A percentile compares a stretch with the other conserved stretches of the same genome.
These are phyloP conservation scores for Mallotus japonicus DNA, from an alignment of 441 rosid genomes.

Conservation along the genomic window DNA sequence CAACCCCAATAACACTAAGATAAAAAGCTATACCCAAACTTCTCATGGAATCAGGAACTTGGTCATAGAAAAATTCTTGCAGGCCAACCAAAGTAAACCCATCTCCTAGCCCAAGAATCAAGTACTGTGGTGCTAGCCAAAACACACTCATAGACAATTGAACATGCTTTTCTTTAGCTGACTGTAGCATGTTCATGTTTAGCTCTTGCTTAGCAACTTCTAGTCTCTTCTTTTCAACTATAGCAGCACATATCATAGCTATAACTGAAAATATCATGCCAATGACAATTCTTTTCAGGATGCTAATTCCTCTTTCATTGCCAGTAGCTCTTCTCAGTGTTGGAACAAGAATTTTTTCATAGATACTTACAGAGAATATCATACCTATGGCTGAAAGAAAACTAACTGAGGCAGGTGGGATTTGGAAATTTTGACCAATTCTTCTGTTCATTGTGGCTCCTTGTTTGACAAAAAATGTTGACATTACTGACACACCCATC, in stretches of 20 bases:
- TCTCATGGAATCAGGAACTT: constrained; percentile 51
- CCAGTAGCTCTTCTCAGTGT: constrained; percentile 53
- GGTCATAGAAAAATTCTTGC: constrained; percentile 49
- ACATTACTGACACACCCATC: constrained; percentile 57
- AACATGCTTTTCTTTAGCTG: not conserved
- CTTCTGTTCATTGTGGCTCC: constrained; percentile 71
- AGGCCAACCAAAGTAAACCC: constrained; percentile 39
- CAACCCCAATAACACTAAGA: constrained; percentile 40
- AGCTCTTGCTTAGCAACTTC: constrained; percentile 15
- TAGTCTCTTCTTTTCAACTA: constrained; percentile 38
- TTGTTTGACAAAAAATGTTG: constrained; percentile 67
- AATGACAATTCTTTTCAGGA: constrained; percentile 40
- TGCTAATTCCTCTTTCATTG: constrained; percentile 49
- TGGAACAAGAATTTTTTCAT: constrained; percentile 61
- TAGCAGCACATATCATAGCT: constrained; percentile 32
- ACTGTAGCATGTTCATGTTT: not conserved
- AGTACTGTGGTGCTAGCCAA: constrained; percentile 43
- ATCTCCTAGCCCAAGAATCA: constrained; percentile 40
- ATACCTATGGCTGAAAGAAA: constrained; percentile 59
- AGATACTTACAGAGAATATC: constrained; percentile 55
- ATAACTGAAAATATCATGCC: constrained; percentile 30
- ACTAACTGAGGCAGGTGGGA: constrained; percentile 76
- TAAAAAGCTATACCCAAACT: constrained; percentile 41
- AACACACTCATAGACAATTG: constrained; percentile 31
- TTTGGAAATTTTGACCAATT: constrained; percentile 48